These are phyloP conservation scores for Sugiyamaella paludigena DNA, from an alignment of 1,139 yeast species.

Conservation along the genomic window DNA sequence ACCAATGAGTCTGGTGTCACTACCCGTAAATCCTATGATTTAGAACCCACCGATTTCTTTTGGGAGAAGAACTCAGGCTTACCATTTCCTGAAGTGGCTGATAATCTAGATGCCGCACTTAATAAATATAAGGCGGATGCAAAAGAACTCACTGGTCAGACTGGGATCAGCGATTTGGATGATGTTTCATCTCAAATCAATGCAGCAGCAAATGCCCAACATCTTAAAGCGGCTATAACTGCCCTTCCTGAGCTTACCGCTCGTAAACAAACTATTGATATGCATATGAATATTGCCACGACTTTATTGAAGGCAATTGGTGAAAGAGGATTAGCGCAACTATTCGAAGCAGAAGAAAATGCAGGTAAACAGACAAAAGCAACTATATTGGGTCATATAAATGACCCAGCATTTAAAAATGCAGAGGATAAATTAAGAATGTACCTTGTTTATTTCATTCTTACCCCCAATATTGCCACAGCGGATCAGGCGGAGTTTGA, in stretches of 20 bases:
- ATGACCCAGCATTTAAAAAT: slow-evolving; percentile 45
- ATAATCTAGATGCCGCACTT: slow-evolving; percentile 83
- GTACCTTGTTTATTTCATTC: slow-evolving; percentile 67
- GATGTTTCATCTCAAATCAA: slow-evolving; percentile 49
- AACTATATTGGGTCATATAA: slow-evolving; percentile 42
- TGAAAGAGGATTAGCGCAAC: slow-evolving; percentile 79
- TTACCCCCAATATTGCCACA: slow-evolving; percentile 53
- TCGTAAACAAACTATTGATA: slow-evolving; percentile 82
- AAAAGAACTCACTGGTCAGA: slow-evolving; percentile 72
- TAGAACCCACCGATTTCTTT: slow-evolving; percentile 90
- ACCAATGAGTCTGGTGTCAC: slow-evolving; percentile 42
- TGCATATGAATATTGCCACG: slow-evolving; percentile 95
- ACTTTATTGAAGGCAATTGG: slow-evolving; percentile 79
- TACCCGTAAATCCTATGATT: slow-evolving; percentile 60
- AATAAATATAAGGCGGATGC: slow-evolving; percentile 83
- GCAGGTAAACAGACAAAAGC: slow-evolving; percentile 48
- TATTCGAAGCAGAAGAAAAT: slow-evolving; percentile 87
- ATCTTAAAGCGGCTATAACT: slow-evolving; percentile 82
- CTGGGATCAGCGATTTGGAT: slow-evolving; percentile 65
- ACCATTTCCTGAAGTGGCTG: slow-evolving; percentile 98
- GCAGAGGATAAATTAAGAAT: slow-evolving; percentile 82
- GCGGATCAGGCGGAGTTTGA: slow-evolving; percentile 68
- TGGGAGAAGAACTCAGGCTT: slow-evolving; percentile 81
- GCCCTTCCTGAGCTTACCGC: slow-evolving; percentile 90
- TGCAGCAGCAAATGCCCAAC: slow-evolving; percentile 50